These are phyloP conservation scores for Inga oerstediana DNA, from an alignment of 306 rosid genomes.

Conservation along the genomic window DNA sequence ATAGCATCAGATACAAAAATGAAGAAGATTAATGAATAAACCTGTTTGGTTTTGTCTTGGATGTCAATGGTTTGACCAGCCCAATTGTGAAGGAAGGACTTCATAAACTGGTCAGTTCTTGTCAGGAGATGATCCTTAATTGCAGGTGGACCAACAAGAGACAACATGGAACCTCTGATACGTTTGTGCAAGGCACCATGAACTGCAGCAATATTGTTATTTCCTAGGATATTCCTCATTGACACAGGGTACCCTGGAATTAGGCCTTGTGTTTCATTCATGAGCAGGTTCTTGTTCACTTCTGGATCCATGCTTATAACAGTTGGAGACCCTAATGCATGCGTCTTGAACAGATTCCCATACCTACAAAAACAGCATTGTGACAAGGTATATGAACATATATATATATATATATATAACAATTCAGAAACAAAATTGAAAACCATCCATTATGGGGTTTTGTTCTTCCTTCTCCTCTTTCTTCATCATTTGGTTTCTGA, in stretches of 20 bases:
- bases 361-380: conserved; percentile 41
- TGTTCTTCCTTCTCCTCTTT: background rate
- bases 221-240: conserved; percentile 70
- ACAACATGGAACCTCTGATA: conserved; percentile 63
- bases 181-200: conserved; percentile 70
- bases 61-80: conserved; percentile 54
- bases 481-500: conserved; percentile 8
- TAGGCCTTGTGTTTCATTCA: conserved; percentile 74
- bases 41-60: conserved; percentile 78
- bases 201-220: conserved; percentile 71
- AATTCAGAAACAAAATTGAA: background rate
- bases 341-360: conserved; percentile 75
- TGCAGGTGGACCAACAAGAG: conserved; percentile 54
- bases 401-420: too few species aligned
- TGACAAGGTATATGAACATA: background rate
- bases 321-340: conserved; percentile 70
- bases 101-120: conserved; percentile 57
- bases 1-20: background rate
- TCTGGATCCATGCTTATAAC: conserved; percentile 72
- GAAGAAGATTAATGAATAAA: conserved; percentile 26
- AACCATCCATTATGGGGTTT: background rate
- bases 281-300: conserved; percentile 58
- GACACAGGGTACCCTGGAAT: conserved; percentile 87
- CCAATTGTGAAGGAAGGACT: conserved; percentile 60
- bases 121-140: conserved; percentile 56